These are phyloP conservation scores for Bondarzewia mesenterica DNA, from an alignment of 1,284 basidiomycete genomes.

Conservation along the genomic window DNA sequence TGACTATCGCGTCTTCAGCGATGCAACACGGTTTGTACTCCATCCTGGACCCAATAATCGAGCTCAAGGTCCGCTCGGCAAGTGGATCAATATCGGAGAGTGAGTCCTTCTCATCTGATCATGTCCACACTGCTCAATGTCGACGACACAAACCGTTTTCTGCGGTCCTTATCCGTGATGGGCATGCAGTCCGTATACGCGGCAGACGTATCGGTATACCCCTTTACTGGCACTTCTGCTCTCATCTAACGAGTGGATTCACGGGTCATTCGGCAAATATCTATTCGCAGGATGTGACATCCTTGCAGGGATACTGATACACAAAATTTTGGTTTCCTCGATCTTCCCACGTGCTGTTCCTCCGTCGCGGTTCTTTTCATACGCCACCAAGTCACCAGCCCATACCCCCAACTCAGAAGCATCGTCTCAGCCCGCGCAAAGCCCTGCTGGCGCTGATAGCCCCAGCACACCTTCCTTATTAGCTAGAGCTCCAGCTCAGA, in stretches of 20 bases:
- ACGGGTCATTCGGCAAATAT: conserved; percentile 84
- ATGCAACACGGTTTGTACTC: conserved; percentile 73
- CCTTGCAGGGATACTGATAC: conserved; percentile 73
- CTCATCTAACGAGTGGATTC: conserved; percentile 72
- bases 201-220: conserved; percentile 95
- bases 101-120: conserved; percentile 26
- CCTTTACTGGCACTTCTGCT: conserved; percentile 83
- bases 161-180: not conserved
- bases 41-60: conserved; percentile 37
- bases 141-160: not conserved
- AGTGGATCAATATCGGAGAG: conserved; percentile 53
- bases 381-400: too few relatives aligned
- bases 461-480: not conserved
- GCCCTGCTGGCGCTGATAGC: not conserved
- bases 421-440: not conserved
- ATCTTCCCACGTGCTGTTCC: conserved; percentile 26
- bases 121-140: conserved; percentile 7
- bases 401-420: not conserved
- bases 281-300: conserved; percentile 86
- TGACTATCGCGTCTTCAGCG: conserved; percentile 93
- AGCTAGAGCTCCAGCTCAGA: not conserved
- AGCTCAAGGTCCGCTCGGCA: conserved; percentile 58
- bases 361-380: not conserved
- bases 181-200: conserved; percentile 72
- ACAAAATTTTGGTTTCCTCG: conserved; percentile 52